A percentile compares a stretch with the other conserved stretches of the same genome.
Evolutionary conservation across 2,329 filamentous ascomycete genomes (phyloP).

Genomic region (Clarireedia homoeocarpa): DNA sequence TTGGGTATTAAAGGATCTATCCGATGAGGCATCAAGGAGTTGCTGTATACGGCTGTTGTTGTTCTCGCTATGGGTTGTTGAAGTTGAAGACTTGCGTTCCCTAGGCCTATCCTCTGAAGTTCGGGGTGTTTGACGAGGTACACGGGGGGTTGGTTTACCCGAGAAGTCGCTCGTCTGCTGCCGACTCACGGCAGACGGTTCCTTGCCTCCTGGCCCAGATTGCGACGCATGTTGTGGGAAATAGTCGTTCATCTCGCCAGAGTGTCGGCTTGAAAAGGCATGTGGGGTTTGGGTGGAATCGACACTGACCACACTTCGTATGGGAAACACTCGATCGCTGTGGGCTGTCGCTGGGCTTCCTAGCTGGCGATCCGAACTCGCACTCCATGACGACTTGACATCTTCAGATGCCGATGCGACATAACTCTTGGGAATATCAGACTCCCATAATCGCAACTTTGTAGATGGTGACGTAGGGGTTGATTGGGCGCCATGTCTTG

Average conservation of each 20-base stretch:
- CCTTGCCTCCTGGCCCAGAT: slow-evolving; percentile 1
- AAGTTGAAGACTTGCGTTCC: slow-evolving; percentile 11
- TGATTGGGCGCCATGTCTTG: neutral
- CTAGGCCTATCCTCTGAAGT: neutral
- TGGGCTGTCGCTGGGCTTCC: slow-evolving; percentile 12
- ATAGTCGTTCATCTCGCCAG: slow-evolving; percentile 17
- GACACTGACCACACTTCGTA: slow-evolving; percentile 25
- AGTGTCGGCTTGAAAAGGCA: slow-evolving; percentile 10
- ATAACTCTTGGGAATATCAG: slow-evolving; percentile 5
- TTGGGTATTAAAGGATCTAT: slow-evolving; percentile 14
- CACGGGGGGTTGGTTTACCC: neutral
- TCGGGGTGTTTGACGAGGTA: neutral
- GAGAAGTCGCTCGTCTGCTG: neutral
- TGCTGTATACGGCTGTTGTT: slow-evolving; percentile 19
- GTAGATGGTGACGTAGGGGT: neutral
- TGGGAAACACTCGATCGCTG: slow-evolving; percentile 24
- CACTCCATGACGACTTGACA: slow-evolving; percentile 14
- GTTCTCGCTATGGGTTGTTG: slow-evolving; percentile 12
- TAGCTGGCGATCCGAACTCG: slow-evolving; percentile 15
- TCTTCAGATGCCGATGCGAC: neutral
- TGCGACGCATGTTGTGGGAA: slow-evolving; percentile 8
- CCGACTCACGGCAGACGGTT: neutral
- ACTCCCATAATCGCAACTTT: slow-evolving; percentile 4
- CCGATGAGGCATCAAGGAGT: slow-evolving; percentile 23
- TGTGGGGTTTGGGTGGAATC: slow-evolving; percentile 22